Conservation (phyloP, 2,329 filamentous ascomycete species). For the Hansfordia pulvinata region DNA sequence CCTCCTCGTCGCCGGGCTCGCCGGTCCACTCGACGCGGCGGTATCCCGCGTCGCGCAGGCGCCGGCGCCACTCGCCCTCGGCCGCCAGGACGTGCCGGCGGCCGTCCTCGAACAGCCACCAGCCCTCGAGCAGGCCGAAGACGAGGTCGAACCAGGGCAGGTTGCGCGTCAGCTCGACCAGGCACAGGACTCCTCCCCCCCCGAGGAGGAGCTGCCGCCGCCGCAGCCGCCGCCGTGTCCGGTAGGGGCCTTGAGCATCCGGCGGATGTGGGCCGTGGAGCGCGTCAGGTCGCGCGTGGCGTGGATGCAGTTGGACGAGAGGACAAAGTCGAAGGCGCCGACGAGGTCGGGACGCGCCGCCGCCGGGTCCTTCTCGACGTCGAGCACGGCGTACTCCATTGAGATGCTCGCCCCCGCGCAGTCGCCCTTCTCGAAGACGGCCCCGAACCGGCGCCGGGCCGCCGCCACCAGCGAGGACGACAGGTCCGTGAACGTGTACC, state of each 20-base stretch:
- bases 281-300: slow-evolving; percentile 13
- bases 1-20: no score
- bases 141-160: slow-evolving; percentile 19
- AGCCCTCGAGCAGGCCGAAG: slow-evolving; percentile 22
- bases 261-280: slow-evolving; percentile 11
- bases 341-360: slow-evolving; percentile 9
- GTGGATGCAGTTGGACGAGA: slow-evolving; percentile 20
- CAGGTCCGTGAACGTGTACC: slow-evolving; percentile 27
- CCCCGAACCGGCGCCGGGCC: slow-evolving; percentile 12
- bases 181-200: slow-evolving; percentile 19
- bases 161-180: slow-evolving; percentile 19
- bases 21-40: slow-evolving; percentile 17
- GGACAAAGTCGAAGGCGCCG: slow-evolving; percentile 15
- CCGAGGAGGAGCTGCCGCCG: no score
- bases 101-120: slow-evolving; percentile 23
- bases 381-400: slow-evolving; percentile 15
- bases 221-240: no score
- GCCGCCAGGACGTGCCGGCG: slow-evolving; percentile 10
- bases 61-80: slow-evolving; percentile 10
- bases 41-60: slow-evolving; percentile 13
- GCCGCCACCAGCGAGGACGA: slow-evolving; percentile 16
- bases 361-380: slow-evolving; percentile 14
- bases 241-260: slow-evolving; percentile 13
- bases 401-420: no score
- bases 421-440: slow-evolving; percentile 9